A percentile compares a stretch with the other conserved stretches of the same genome.
phyloP scores from a whole-genome alignment of 2,329 filamentous ascomycete genomes.

The Scedosporium apiospermum region DNA sequence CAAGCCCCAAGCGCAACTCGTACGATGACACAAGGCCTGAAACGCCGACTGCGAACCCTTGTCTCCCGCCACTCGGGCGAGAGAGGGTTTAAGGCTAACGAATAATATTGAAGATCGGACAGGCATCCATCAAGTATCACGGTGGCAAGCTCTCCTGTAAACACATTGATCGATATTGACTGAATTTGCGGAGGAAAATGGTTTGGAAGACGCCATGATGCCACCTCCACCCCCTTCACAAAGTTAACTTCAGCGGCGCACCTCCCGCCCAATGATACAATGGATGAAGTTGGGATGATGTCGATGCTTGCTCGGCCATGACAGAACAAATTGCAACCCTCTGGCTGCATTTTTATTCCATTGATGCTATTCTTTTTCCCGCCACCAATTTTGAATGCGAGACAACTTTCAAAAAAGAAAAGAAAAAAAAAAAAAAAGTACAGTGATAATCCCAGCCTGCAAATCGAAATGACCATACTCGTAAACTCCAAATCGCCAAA shows the following conservation, averaged over 20 bases:
- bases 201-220: too few relatives aligned
- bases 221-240: too few relatives aligned
- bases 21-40: background rate
- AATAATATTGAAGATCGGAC: background rate
- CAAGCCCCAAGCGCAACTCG: background rate
- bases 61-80: background rate
- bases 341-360: background rate
- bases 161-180: too few relatives aligned
- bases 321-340: background rate
- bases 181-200: too few relatives aligned
- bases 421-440: background rate
- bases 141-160: too few relatives aligned
- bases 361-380: background rate
- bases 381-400: background rate
- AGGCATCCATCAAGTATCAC: too few relatives aligned
- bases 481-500: background rate
- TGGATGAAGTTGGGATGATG: background rate
- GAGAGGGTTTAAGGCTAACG: background rate
- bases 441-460: background rate
- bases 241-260: background rate
- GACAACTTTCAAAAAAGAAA: background rate
- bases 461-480: background rate
- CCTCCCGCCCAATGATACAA: background rate
- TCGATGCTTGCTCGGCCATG: background rate
- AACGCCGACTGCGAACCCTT: background rate